A percentile compares a stretch with the other conserved stretches of the same genome.
Evolutionary conservation across 768 basidiomycete species (phyloP).

Genomic region (Suillus weaverae): DNA sequence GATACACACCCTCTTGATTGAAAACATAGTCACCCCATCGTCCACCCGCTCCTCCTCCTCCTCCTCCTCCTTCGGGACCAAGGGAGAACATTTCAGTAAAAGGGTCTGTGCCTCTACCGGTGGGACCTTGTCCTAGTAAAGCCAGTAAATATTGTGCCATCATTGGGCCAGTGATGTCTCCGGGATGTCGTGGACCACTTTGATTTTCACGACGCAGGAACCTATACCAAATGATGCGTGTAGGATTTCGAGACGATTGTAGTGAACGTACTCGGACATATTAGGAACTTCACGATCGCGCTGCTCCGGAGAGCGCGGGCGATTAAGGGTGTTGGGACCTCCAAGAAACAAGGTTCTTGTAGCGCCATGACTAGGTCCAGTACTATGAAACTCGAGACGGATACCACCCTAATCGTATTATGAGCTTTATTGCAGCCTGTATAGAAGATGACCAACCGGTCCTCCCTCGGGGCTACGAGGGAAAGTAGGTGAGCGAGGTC

Average conservation of each 20-base stretch:
- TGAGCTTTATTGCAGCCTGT: neutral
- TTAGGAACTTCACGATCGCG: constrained; percentile 36
- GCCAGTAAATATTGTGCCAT: constrained; percentile 76
- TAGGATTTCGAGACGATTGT: neutral
- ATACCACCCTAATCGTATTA: constrained; percentile 24
- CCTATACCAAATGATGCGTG: constrained; percentile 22
- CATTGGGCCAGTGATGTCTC: constrained; percentile 55
- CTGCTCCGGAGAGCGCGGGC: constrained; percentile 20
- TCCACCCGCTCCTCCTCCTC: constrained; percentile 43
- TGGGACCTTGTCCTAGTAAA: constrained; percentile 43
- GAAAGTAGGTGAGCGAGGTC: constrained; percentile 17
- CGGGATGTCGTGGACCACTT: constrained; percentile 24
- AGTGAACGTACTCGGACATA: constrained; percentile 52
- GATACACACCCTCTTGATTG: constrained; percentile 74
- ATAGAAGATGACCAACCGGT: constrained; percentile 13
- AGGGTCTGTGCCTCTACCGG: constrained; percentile 40
- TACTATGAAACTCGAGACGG: constrained; percentile 37
- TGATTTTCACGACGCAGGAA: constrained; percentile 33
- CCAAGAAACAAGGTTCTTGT: constrained; percentile 40
- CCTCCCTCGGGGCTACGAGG: constrained; percentile 16
- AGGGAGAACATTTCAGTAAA: constrained; percentile 43
- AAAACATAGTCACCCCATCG: constrained; percentile 91
- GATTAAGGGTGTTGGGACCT: constrained; percentile 28
- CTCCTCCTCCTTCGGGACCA: constrained; percentile 35
- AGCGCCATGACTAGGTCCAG: constrained; percentile 21